Percentiles rank a stretch among this genome's conserved stretches.
phyloP scores from a whole-genome alignment of 768 basidiomycete genomes.

The Pulveroboletus ravenelii region DNA sequence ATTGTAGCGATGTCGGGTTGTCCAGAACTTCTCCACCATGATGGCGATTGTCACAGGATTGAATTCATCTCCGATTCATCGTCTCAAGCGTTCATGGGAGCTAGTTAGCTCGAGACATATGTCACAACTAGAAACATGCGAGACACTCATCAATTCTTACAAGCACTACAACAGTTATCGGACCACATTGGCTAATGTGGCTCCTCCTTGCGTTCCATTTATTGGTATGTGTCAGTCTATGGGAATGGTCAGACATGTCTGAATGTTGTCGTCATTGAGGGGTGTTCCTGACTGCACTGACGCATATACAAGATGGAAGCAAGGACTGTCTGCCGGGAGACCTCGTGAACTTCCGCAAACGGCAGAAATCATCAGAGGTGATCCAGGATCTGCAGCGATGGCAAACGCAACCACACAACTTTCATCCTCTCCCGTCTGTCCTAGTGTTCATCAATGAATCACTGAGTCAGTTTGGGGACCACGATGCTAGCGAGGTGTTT shows the following conservation, averaged over 20 bases:
- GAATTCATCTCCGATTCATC: slow-evolving; percentile 59
- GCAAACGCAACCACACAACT: slow-evolving; percentile 52
- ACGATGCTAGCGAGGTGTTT: slow-evolving; percentile 31
- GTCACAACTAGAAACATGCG: slow-evolving; percentile 47
- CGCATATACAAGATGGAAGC: slow-evolving; percentile 61
- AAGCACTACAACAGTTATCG: slow-evolving; percentile 68
- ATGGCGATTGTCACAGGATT: slow-evolving; percentile 65
- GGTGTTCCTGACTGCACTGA: slow-evolving; percentile 54
- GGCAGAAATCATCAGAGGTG: slow-evolving; percentile 50
- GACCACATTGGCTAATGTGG: slow-evolving; percentile 45
- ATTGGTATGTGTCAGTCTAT: slow-evolving; percentile 41
- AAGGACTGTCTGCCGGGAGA: slow-evolving; percentile 42
- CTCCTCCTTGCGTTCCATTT: slow-evolving; percentile 68
- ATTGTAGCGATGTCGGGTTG: slow-evolving; percentile 48
- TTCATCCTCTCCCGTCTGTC: slow-evolving; percentile 41
- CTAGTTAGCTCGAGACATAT: slow-evolving; percentile 46
- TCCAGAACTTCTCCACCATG: slow-evolving; percentile 68
- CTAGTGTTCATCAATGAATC: slow-evolving; percentile 41
- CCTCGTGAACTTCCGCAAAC: slow-evolving; percentile 57
- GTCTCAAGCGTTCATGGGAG: slow-evolving; percentile 65
- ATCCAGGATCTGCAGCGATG: slow-evolving; percentile 55
- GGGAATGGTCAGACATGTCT: not conserved
- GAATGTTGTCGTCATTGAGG: slow-evolving; percentile 33
- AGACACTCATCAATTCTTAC: slow-evolving; percentile 57
- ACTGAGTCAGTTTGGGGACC: slow-evolving; percentile 33